These are phyloP conservation scores for Phytophthora melonis DNA, from an alignment of 352 stramenopile species.

Conservation along the genomic window DNA sequence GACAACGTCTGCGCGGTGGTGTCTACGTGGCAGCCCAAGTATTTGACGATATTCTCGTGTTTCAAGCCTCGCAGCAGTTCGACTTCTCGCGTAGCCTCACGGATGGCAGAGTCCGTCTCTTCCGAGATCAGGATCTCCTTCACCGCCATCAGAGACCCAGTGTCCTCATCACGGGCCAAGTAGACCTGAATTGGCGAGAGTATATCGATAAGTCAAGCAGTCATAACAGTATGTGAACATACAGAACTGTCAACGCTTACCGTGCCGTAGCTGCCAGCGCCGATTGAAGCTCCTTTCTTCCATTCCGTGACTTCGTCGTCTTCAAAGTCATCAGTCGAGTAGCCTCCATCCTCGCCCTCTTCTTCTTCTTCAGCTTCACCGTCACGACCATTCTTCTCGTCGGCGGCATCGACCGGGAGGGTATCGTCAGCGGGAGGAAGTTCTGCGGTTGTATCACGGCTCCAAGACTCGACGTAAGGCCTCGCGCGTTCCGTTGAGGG, in stretches of 20 bases:
- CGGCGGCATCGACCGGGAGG: neutral
- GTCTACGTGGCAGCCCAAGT: slow-evolving; percentile 90
- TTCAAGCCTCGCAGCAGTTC: slow-evolving; percentile 87
- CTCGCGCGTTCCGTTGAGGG: slow-evolving; percentile 12
- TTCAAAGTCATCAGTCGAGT: slow-evolving; percentile 58
- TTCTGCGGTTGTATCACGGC: slow-evolving; percentile 16
- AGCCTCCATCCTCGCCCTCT: slow-evolving; percentile 34
- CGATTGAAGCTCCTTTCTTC: slow-evolving; percentile 66
- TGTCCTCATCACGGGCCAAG: slow-evolving; percentile 92
- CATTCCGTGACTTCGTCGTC: slow-evolving; percentile 65
- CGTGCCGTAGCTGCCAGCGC: slow-evolving; percentile 73
- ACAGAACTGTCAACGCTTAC: slow-evolving; percentile 22
- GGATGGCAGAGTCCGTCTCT: slow-evolving; percentile 50
- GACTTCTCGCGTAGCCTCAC: slow-evolving; percentile 76
- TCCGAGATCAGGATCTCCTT: slow-evolving; percentile 67
- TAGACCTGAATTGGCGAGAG: slow-evolving; percentile 64
- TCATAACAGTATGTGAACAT: too few species aligned
- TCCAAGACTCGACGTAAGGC: slow-evolving; percentile 14
- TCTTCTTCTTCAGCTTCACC: neutral
- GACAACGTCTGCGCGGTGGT: slow-evolving; percentile 70
- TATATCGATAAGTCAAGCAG: neutral
- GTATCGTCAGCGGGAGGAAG: neutral
- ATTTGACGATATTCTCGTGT: slow-evolving; percentile 94
- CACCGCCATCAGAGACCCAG: slow-evolving; percentile 88
- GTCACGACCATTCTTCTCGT: slow-evolving; percentile 16